Conservation (phyloP, 2,329 filamentous ascomycete species). For the Cyclaneusma minus region DNA sequence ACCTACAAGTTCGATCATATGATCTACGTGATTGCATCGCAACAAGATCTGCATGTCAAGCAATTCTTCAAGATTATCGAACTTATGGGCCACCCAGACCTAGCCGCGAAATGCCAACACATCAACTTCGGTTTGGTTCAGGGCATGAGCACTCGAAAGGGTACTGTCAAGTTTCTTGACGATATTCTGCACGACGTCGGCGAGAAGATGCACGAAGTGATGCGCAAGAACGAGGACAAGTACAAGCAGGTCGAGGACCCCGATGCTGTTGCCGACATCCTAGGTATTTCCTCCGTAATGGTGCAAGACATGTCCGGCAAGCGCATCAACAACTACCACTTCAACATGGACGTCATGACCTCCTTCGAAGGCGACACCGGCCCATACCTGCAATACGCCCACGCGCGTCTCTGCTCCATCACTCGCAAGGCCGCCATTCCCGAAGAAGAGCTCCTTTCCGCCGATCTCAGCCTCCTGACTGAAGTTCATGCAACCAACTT, state of each 20-base stretch:
- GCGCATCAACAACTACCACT: conserved; percentile 54
- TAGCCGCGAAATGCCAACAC: conserved; percentile 53
- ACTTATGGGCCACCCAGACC: conserved; percentile 52
- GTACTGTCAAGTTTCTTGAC: conserved; percentile 58
- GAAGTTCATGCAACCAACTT: conserved; percentile 61
- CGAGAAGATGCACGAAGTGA: conserved; percentile 96
- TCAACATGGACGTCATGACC: conserved; percentile 70
- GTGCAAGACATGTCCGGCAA: conserved; percentile 97
- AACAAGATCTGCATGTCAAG: conserved; percentile 57
- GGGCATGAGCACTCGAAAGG: conserved; percentile 55
- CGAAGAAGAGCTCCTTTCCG: conserved; percentile 40
- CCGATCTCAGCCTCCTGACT: conserved; percentile 52
- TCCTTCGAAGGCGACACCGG: conserved; percentile 78
- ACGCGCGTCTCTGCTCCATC: conserved; percentile 55
- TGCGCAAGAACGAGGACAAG: conserved; percentile 81
- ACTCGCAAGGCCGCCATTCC: conserved; percentile 37
- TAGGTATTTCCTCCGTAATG: conserved; percentile 93
- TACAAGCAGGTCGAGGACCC: conserved; percentile 83
- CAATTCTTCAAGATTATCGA: conserved; percentile 67
- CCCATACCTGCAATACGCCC: conserved; percentile 72
- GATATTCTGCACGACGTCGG: conserved; percentile 66
- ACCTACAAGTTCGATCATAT: conserved; percentile 59
- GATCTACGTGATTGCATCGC: conserved; percentile 63
- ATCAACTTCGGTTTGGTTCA: conserved; percentile 62
- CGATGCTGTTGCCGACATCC: conserved; percentile 63